Evolutionary conservation across 2,329 filamentous ascomycete genomes (phyloP).

Genomic region (Diplodia scrobiculata): DNA sequence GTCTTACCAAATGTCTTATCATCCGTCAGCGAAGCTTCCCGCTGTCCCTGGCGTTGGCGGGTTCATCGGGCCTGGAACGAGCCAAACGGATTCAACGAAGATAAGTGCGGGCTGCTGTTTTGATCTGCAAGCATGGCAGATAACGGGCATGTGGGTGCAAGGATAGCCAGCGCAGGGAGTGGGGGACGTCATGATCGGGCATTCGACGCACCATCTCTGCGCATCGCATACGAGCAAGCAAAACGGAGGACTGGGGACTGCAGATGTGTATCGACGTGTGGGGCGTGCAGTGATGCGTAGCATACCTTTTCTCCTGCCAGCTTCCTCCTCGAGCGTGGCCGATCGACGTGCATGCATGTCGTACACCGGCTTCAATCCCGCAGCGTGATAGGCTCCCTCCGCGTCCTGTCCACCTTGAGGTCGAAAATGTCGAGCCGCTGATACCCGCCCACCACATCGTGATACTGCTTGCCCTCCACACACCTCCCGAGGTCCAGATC

Average conservation of each 20-base stretch:
- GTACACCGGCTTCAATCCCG: neutral
- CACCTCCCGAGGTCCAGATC: slow-evolving; percentile 55
- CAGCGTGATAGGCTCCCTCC: slow-evolving; percentile 43
- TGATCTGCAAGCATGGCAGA: neutral
- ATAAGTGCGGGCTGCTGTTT: neutral
- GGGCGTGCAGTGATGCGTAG: neutral
- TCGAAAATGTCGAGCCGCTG: slow-evolving; percentile 59
- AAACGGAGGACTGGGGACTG: neutral
- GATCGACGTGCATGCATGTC: no score
- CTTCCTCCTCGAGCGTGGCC: neutral
- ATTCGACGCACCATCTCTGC: neutral
- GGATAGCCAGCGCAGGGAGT: neutral
- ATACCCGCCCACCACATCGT: slow-evolving; percentile 60
- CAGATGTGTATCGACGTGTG: neutral
- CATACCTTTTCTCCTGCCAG: neutral
- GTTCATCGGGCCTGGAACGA: neutral
- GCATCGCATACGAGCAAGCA: neutral
- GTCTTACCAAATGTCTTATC: slow-evolving; percentile 18
- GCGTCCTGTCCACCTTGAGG: slow-evolving; percentile 51
- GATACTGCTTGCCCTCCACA: slow-evolving; percentile 60
- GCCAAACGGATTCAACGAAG: neutral
- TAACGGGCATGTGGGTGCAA: neutral
- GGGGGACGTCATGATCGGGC: neutral
- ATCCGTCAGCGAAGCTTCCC: neutral
- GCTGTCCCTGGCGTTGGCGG: neutral